These are phyloP conservation scores for Rhizopogon parksii DNA, from an alignment of 1,284 basidiomycete genomes.

Conservation along the genomic window DNA sequence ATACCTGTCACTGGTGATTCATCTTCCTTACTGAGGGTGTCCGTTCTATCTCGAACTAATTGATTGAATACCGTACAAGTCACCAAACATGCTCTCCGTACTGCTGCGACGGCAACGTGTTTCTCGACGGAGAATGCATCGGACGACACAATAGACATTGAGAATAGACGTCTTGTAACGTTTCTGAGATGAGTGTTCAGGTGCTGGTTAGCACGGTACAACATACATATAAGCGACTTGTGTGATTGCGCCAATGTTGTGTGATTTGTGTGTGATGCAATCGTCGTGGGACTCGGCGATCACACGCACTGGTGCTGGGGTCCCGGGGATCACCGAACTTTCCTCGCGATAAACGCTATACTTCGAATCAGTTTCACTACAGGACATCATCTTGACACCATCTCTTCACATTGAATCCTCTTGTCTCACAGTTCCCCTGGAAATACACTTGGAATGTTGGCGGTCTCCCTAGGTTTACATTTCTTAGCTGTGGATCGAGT, in stretches of 20 bases:
- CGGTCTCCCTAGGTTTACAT: neutral
- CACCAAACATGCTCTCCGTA: constrained; percentile 79
- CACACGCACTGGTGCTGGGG: no score
- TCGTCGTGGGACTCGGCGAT: no score
- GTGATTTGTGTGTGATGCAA: no score
- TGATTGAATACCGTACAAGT: constrained; percentile 86
- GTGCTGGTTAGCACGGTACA: neutral
- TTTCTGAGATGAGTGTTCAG: neutral
- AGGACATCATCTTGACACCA: neutral
- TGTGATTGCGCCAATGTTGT: no score
- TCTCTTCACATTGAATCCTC: neutral
- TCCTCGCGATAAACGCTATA: no score
- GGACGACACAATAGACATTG: neutral
- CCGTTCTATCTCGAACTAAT: constrained; percentile 64
- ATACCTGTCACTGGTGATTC: constrained; percentile 93
- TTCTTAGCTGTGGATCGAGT: no score
- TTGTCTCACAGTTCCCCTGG: neutral
- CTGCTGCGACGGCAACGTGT: constrained; percentile 81
- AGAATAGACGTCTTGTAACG: neutral
- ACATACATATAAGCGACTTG: neutral
- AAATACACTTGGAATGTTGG: neutral
- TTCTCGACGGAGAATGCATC: constrained; percentile 43
- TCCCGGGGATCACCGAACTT: no score
- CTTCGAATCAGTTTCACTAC: no score
- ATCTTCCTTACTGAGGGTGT: constrained; percentile 88